Base-by-base conservation (phyloP, 768 basidiomycete species). In the Suillus discolor region DNA sequence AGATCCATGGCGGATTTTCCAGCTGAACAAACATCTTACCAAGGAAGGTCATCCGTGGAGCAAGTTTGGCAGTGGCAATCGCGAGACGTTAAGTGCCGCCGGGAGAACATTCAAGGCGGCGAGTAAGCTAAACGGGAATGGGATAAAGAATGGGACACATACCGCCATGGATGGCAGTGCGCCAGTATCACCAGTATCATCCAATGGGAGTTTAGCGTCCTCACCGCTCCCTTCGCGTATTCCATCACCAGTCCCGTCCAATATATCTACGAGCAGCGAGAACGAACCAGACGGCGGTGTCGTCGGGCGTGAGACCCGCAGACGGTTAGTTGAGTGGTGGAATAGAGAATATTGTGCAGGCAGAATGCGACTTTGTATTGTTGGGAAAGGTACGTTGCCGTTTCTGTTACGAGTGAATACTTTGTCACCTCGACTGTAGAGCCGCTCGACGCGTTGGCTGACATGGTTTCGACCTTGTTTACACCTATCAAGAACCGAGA, bases 1-100 rank as follows among this genome's bases (percentile, higher is more conserved):
- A 3, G 95, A 98, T 73, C 81, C 89, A 72, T 96, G 95, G 92
- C 88, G 97, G n/a, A 88, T 96, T 65, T 99, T 92, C 78, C 97
- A 99, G 76, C 79, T 98, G 31, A 93, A 92, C 78, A 99, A 99
- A 77, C 84, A 90, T 70, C 86, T 97, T 59, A 90, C 88, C 64
- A 88, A 87, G 70, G 81, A 82, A 2, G 92, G 89, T 6, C 95
- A 97, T 75, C 85, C 87, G 4, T 98, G 94, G 90, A 85, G 84
- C 66, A 98, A 97, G 74, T 98, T 98, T 72, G 96, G 96, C 2
- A 94, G 88, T 23, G 96, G 96, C 7, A 92, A 92, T 77, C 85
- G 86, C 57, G 87, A 88, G 41, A 94, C 88, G 70, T 81, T 93
- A 73, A 88, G 83, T 6, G 81, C 82, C 65, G 87, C 86, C 0